Evolutionary conservation across 2,329 filamentous ascomycete species (phyloP), one percentile per base, ranked within the genome.

Genomic region (Phialocephala sp.): DNA sequence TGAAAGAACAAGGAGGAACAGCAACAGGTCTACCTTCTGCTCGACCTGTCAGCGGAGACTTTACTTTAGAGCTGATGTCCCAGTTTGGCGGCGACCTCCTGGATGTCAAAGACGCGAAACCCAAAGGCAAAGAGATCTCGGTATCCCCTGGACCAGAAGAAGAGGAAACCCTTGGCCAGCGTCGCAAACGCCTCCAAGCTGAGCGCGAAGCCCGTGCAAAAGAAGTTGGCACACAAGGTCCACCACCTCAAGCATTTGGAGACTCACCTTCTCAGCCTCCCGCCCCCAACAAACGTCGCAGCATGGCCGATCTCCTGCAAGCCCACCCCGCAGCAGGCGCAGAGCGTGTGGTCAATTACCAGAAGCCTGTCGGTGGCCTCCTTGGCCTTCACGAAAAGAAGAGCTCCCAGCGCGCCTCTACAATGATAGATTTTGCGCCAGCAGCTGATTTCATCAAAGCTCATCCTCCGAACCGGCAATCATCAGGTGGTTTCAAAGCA

Each of bases 111-210:
- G 73, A 78, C 6, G 27, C 27, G 22, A 79, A 80, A 62, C 76
- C 71, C 4, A 75, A 74, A 63, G 71, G 62, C n/a, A 72, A 75
- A 57, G 73, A 75, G 50, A 72, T 73, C 15, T 73, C 75, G 22
- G 76, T 72, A 39, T 69, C 74, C 37, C 74, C 75, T 64, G 65
- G 73, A 20, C 81, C 83, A 65, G 82, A 84, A 67, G 90, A 89
- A 69, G 90, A 93, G 71, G 92, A 95, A 75, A 94, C 92, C 0
- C 82, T 95, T 0, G 92, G 91, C 11, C 91, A 94, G 76, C 88
- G 92, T 12, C 88, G 91, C 0, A 87, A 87, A 35, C 86, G 92
- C 32, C 81, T 95, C 1, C 91, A 93, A 75, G 87, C 88, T 8
- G 87, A 89, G 73, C 82, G 83, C 32, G 89, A 91, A 77, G 89